Percentiles rank a stretch among this genome's conserved stretches.
phyloP scores from a whole-genome alignment of 2,329 filamentous ascomycete genomes.

The Hypoxylon rubiginosum region DNA sequence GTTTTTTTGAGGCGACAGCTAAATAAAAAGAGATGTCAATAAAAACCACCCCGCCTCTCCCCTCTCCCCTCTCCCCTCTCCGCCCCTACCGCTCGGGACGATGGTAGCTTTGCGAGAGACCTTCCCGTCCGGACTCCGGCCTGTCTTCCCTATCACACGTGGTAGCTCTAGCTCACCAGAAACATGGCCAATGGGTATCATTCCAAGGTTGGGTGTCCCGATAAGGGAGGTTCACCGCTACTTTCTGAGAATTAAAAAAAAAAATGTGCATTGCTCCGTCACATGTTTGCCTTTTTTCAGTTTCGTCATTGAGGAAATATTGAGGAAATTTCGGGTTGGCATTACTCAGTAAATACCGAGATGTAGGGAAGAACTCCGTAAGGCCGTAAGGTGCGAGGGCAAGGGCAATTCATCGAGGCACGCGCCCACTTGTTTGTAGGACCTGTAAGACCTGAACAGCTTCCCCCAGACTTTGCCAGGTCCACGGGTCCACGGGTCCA shows the following conservation, averaged over 20 bases:
- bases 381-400: not conserved
- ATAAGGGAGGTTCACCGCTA: conserved; percentile 35
- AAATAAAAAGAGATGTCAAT: not conserved
- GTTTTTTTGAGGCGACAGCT: not conserved
- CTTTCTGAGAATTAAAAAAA: not conserved
- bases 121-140: not conserved
- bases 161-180: conserved; percentile 18
- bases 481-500: not conserved
- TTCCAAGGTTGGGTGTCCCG: not conserved
- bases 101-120: not conserved
- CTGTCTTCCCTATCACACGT: conserved; percentile 28
- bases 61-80: not conserved
- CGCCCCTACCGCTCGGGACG: conserved; percentile 10
- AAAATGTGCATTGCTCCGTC: not conserved
- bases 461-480: not conserved
- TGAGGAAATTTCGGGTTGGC: not conserved
- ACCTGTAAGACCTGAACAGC: not conserved
- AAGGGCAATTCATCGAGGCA: not conserved
- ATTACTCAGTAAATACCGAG: not conserved
- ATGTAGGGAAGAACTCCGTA: not conserved
- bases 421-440: not conserved
- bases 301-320: not conserved
- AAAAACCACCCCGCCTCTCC: too few species aligned
- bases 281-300: not conserved
- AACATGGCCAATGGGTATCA: conserved; percentile 14